Percentiles rank a stretch among this genome's conserved stretches.
phyloP scores from a whole-genome alignment of 805 yeast genomes.

The Wickerhamomyces canadensis region DNA sequence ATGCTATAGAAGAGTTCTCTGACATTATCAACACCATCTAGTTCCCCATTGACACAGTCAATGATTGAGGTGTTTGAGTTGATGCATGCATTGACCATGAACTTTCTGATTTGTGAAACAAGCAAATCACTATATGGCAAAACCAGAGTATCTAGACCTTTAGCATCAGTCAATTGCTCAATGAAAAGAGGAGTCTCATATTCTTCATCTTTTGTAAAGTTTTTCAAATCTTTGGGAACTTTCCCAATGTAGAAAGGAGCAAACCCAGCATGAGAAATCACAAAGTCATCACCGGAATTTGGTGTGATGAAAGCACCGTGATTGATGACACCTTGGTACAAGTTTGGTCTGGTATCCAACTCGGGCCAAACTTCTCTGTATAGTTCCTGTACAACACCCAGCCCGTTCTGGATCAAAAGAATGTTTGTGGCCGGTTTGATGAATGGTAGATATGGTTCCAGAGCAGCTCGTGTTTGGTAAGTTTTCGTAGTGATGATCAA shows the following conservation, averaged over 20 bases:
- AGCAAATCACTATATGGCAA: constrained; percentile 43
- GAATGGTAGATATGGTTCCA: constrained; percentile 45
- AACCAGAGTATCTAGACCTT: constrained; percentile 24
- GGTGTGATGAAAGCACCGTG: constrained; percentile 69
- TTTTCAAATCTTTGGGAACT: constrained; percentile 37
- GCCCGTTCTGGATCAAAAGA: constrained; percentile 80
- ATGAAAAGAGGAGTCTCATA: constrained; percentile 17
- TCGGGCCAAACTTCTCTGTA: constrained; percentile 50
- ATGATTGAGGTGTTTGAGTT: constrained; percentile 78
- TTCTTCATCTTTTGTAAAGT: constrained; percentile 6
- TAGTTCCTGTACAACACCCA: constrained; percentile 68
- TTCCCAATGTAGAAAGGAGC: constrained; percentile 59
- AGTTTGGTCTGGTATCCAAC: constrained; percentile 40
- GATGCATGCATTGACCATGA: constrained; percentile 75
- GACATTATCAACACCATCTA: constrained; percentile 47
- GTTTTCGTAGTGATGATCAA: constrained; percentile 79
- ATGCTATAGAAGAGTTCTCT: constrained; percentile 27
- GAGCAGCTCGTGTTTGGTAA: constrained; percentile 61
- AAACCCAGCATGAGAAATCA: constrained; percentile 62
- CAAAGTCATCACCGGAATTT: constrained; percentile 28
- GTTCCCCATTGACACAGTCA: constrained; percentile 74
- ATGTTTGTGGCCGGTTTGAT: constrained; percentile 53
- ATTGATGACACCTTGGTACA: constrained; percentile 72
- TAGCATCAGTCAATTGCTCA: constrained; percentile 22
- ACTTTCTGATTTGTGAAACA: constrained; percentile 65